These are phyloP conservation scores for Claviceps arundinis DNA, from an alignment of 2,329 filamentous ascomycete species.

Conservation along the genomic window DNA sequence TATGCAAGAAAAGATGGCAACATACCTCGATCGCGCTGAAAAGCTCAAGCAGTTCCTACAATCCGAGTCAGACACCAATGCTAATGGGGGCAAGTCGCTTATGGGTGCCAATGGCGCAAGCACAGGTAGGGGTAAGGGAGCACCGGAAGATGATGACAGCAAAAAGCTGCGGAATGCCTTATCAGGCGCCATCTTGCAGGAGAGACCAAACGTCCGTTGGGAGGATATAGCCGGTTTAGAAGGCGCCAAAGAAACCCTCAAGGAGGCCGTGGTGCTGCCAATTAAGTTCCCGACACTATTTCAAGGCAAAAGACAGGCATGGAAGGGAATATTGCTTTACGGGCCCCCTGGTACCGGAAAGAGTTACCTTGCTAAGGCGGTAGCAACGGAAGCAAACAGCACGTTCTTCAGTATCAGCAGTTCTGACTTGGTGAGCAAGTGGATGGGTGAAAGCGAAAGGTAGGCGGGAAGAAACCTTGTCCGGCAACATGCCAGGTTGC, in stretches of 20 bases:
- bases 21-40: conserved; percentile 98
- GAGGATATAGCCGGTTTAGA: conserved; percentile 96
- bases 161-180: conserved; percentile 92
- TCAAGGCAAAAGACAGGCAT: conserved; percentile 88
- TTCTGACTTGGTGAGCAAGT: conserved; percentile 95
- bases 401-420: conserved; percentile 98
- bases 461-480: conserved; percentile 22
- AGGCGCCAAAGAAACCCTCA: conserved; percentile 86
- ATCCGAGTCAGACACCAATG: conserved; percentile 58
- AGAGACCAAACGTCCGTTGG: conserved; percentile 95
- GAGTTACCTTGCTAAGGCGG: conserved; percentile 92
- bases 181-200: conserved; percentile 81
- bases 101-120: conserved; percentile 61
- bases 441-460: conserved; percentile 99
- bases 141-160: conserved; percentile 72
- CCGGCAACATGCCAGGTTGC: conserved; percentile 9
- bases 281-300: conserved; percentile 98
- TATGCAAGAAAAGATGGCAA: conserved; percentile 85
- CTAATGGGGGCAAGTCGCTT: conserved; percentile 43
- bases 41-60: conserved; percentile 91
- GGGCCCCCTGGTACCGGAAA: conserved; percentile 95
- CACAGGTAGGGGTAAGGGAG: conserved; percentile 45
- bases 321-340: conserved; percentile 95
- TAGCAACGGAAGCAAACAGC: conserved; percentile 95
- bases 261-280: conserved; percentile 92